Base-by-base conservation (phyloP, 176 grass and related monocot genomes). In the Ananas comosus region DNA sequence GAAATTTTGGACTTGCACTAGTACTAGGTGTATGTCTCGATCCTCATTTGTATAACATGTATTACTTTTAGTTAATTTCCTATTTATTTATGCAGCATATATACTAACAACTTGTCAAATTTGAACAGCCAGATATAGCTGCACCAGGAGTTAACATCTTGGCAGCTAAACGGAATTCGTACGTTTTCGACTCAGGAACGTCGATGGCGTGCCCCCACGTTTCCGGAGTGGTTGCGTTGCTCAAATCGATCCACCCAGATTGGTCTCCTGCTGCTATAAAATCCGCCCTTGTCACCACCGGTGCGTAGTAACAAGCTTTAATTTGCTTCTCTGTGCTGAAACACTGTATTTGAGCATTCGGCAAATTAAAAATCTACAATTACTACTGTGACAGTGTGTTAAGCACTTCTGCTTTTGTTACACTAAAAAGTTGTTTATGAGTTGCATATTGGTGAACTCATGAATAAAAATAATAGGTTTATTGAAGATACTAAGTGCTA, bases 211-310 rank as follows among this genome's bases (percentile, higher is more conserved):
- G 70, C 51, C 83, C 83, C 2, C 83, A 81, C 78, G 79, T 78
- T 50, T 75, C 83, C 12, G 74, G 83, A n/a, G 11, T 81, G 0
- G 58, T 81, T 24, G 74, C 65, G 48, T 70, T 86, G 79, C 70
- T 86, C 51, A 86, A 86, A 63, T 53, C 65, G 33, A 16, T 78
- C 4, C 84, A 82, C 50, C 75, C 84, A 24, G 14, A 82, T 13
- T 86, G 79, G 70, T 86, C 84, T 71, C 84, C 63, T 16, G 70
- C 75, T 53, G 79, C 79, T 9, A 50, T 81, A 13, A 86, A 86
- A 67, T 86, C 84, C 28, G 70, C 75, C 13, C 63, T 86, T 54
- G 71, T 86, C 28, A 86, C 84, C 16, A 79, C 79, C 13, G 79
- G 79, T 86, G 70, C 64, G 61, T 6, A 11, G 49, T 13, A 14